Percentiles rank a stretch among this genome's conserved stretches.
Conservation (phyloP, 768 basidiomycete species). For the Tricholoma furcatifolium region DNA sequence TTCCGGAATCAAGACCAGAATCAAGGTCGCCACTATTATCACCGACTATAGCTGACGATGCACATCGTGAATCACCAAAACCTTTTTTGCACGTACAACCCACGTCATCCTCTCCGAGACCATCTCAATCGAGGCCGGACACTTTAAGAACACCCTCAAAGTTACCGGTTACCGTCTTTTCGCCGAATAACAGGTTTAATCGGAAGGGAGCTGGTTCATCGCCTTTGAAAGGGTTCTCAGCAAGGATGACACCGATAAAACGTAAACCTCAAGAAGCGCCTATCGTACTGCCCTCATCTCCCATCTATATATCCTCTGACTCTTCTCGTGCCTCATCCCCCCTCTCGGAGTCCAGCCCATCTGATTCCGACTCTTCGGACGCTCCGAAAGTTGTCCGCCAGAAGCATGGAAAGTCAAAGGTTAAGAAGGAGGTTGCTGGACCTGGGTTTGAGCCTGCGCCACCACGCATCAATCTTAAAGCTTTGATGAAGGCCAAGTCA, state of each 20-base stretch:
- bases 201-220: not conserved
- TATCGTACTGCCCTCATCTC: not conserved
- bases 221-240: not conserved
- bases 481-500: conserved; percentile 13
- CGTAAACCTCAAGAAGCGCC: not conserved
- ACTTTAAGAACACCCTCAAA: not conserved
- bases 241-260: not conserved
- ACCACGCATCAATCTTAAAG: conserved; percentile 6
- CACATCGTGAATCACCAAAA: not conserved
- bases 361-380: conserved; percentile 7
- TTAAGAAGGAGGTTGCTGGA: not conserved
- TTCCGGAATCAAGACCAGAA: not conserved
- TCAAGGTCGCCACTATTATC: not conserved
- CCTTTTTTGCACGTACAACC: conserved; percentile 1
- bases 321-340: conserved; percentile 17
- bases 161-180: not conserved
- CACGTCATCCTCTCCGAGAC: not conserved
- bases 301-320: conserved; percentile 17
- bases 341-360: conserved; percentile 7
- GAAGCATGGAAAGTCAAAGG: conserved; percentile 11
- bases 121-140: no score
- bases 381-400: conserved; percentile 8
- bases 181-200: no score
- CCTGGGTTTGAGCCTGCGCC: not conserved
- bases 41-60: not conserved